Evolutionary conservation across 2,329 filamentous ascomycete genomes (phyloP).

Genomic region (Hymenoscyphus linearis): DNA sequence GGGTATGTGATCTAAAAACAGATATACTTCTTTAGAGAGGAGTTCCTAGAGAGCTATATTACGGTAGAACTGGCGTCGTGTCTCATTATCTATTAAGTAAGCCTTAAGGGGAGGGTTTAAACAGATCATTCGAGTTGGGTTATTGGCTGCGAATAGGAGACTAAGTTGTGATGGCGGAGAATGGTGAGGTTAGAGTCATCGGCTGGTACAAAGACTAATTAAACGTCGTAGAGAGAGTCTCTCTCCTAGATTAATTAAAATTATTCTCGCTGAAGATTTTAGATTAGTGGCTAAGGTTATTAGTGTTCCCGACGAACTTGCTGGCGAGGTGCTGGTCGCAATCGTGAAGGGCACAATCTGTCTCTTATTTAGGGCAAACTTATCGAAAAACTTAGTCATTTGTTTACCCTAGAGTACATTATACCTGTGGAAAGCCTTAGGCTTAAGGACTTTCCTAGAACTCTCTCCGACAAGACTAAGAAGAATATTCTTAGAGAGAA

Average conservation of each 20-base stretch:
- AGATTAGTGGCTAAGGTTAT: conserved; percentile 77
- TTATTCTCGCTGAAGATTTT: conserved; percentile 5
- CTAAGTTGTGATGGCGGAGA: conserved; percentile 73
- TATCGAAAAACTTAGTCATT: conserved; percentile 53
- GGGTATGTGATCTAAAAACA: conserved; percentile 71
- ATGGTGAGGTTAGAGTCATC: conserved; percentile 81
- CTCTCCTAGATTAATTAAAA: conserved; percentile 80
- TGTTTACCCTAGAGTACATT: conserved; percentile 47
- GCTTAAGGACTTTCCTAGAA: conserved; percentile 77
- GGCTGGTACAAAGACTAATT: conserved; percentile 91
- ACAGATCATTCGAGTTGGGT: conserved; percentile 50
- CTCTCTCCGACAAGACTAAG: conserved; percentile 92
- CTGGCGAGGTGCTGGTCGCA: conserved; percentile 80
- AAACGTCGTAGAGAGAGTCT: conserved; percentile 94
- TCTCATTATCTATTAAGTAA: conserved; percentile 75
- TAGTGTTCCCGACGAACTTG: conserved; percentile 71
- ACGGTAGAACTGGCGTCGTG: conserved; percentile 81
- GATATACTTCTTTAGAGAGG: conserved; percentile 54
- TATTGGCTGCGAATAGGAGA: conserved; percentile 87
- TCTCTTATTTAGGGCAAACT: conserved; percentile 30
- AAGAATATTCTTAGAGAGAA: conserved; percentile 65
- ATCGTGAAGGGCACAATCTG: conserved; percentile 49
- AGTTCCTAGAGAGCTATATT: conserved; percentile 73
- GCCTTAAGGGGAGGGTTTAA: conserved; percentile 51
- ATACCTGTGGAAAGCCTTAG: conserved; percentile 87